Percentiles rank a stretch among this genome's conserved stretches.
These are phyloP conservation scores for Carallia pectinifolia DNA, from an alignment of 345 rosid species.

Conservation along the genomic window DNA sequence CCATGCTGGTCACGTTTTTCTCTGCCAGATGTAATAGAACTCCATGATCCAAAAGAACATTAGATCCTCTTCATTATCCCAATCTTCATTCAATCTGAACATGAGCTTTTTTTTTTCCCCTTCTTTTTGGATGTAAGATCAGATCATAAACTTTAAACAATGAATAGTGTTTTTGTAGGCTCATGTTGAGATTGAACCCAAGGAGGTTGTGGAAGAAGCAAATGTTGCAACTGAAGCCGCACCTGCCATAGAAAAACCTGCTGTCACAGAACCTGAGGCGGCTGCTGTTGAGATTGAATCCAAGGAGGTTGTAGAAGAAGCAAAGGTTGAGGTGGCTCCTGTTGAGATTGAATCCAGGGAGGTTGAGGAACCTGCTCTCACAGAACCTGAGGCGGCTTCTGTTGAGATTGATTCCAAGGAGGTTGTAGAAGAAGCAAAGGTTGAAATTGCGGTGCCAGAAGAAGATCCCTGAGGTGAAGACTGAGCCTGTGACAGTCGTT, in stretches of 20 bases:
- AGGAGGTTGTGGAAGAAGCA: constrained; percentile 1
- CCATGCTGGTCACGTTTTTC: no score
- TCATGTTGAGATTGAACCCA: constrained; percentile 28
- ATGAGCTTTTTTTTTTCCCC: background rate
- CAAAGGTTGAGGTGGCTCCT: no score
- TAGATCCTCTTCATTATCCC: no score
- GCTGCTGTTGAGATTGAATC: constrained; percentile 42
- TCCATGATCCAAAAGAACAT: no score
- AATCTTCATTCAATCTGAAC: background rate
- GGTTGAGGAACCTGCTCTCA: no score
- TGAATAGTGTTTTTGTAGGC: constrained; percentile 32
- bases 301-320: constrained; percentile 29
- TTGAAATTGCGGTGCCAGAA: constrained; percentile 24
- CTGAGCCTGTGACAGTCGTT: constrained; percentile 20
- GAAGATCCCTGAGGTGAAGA: constrained; percentile 28
- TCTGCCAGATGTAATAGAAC: no score
- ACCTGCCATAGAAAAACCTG: constrained; percentile 10
- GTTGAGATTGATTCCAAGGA: no score
- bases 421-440: constrained; percentile 28
- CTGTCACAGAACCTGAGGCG: constrained; percentile 21
- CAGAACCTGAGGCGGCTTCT: no score
- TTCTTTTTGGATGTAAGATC: background rate
- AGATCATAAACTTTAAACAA: background rate
- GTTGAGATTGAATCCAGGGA: no score
- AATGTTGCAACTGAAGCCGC: constrained; percentile 17